Percentiles rank a stretch among this genome's conserved stretches.
Evolutionary conservation across 2,329 filamentous ascomycete genomes (phyloP).

Genomic region (Myriosclerotinia curreyana): DNA sequence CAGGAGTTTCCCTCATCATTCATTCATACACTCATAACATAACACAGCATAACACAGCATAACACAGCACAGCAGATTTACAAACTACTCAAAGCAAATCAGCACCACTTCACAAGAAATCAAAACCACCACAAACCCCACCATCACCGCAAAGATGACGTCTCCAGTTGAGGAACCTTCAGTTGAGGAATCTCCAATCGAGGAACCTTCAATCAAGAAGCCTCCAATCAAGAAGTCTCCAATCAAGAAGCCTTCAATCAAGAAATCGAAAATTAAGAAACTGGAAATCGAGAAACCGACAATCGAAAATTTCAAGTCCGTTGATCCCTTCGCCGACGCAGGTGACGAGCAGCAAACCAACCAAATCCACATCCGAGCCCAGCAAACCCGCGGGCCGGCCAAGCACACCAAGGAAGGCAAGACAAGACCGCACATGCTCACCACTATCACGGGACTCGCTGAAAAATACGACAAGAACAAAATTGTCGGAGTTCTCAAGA

Average conservation of each 20-base stretch:
- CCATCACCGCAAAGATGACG: neutral
- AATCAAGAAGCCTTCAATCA: too few species aligned
- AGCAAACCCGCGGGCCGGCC: neutral
- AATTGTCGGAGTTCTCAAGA: neutral
- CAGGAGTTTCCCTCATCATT: neutral
- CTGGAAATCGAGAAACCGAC: neutral
- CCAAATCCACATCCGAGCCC: neutral
- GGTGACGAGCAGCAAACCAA: too few species aligned
- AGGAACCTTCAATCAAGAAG: too few species aligned
- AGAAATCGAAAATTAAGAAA: too few species aligned
- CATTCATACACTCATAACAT: slow-evolving; percentile 5
- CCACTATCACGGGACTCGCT: neutral
- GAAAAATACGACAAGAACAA: neutral
- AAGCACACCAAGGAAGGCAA: neutral
- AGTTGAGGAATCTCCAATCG: too few species aligned
- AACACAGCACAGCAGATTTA: neutral
- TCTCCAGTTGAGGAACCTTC: too few species aligned
- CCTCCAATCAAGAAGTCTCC: too few species aligned
- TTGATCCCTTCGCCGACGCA: neutral
- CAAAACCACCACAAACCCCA: neutral
- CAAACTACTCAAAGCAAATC: neutral
- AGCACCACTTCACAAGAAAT: neutral
- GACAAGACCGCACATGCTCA: neutral
- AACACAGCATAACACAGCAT: neutral
- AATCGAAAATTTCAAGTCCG: neutral